These are phyloP conservation scores for Coprinopsis cinerea DNA, from an alignment of 768 basidiomycete genomes.

Conservation along the genomic window DNA sequence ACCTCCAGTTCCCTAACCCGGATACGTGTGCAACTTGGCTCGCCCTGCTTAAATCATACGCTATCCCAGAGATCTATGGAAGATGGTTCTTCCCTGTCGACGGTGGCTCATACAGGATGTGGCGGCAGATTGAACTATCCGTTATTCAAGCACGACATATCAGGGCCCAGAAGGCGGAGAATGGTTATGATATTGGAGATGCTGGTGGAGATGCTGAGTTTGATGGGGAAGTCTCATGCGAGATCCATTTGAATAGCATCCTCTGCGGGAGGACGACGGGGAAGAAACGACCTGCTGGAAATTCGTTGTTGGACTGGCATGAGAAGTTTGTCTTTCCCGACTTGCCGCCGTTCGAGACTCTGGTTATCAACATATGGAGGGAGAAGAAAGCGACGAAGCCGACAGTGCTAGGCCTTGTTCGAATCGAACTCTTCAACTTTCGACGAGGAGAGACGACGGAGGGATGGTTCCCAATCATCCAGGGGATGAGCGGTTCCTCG, in stretches of 20 bases:
- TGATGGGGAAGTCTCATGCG: slow-evolving; percentile 72
- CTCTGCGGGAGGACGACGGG: slow-evolving; percentile 71
- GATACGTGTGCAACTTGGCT: slow-evolving; percentile 72
- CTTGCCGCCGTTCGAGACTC: slow-evolving; percentile 69
- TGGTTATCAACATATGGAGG: slow-evolving; percentile 64
- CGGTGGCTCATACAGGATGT: slow-evolving; percentile 82
- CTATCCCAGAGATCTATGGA: slow-evolving; percentile 75
- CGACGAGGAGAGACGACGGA: slow-evolving; percentile 69
- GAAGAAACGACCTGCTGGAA: slow-evolving; percentile 46
- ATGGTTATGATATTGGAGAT: slow-evolving; percentile 23
- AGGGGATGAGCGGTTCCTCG: slow-evolving; percentile 34
- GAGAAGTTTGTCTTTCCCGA: slow-evolving; percentile 72
- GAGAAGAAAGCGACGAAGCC: slow-evolving; percentile 62
- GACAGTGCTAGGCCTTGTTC: slow-evolving; percentile 50
- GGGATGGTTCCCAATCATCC: slow-evolving; percentile 80
- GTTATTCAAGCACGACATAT: slow-evolving; percentile 72
- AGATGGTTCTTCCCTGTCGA: slow-evolving; percentile 45
- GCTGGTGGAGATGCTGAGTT: slow-evolving; percentile 42
- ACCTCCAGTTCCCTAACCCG: slow-evolving; percentile 62
- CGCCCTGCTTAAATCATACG: slow-evolving; percentile 73
- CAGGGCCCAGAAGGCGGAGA: slow-evolving; percentile 41
- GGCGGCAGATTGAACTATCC: slow-evolving; percentile 73
- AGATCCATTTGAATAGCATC: slow-evolving; percentile 64
- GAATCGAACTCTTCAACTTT: slow-evolving; percentile 64
- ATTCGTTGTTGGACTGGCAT: slow-evolving; percentile 74